Evolutionary conservation across 139 green algal species (phyloP), one percentile per base, ranked within the genome.

Genomic region (Coccomyxa sp.): DNA sequence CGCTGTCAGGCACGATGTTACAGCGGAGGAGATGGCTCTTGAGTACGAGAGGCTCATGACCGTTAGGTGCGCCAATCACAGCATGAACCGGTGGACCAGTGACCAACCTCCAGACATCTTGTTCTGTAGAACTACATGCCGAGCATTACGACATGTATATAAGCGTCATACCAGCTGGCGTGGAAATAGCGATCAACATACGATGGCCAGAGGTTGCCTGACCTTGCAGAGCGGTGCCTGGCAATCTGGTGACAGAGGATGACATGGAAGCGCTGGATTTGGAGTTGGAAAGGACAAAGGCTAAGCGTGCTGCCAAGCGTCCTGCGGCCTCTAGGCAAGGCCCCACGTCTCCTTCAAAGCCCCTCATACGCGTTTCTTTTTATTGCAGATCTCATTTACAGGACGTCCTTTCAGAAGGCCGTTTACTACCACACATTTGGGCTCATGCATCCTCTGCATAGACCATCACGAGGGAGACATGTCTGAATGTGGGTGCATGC

Each of bases 231-330:
- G 24, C 14, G 29, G n/a, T 29, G n/a, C 33, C 64, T 18, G 27
- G 50, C 50, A 64, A 64, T 22, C 1, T 37, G 64, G 64, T 71
- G 6, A 71, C 64, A 36, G 64, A 71, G 64, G 18, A 22, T 18
- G 29, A 38, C 14, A 2, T 71, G 64, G 64, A 71, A 36, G 64
- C n/a, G 64, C 64, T 71, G 18, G 64, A 10, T 36, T 16, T 18
- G 24, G 64, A 71, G 29, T 29, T 71, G 64, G 29, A 71, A 29
- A 22, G 64, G 24, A 34, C 29, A 22, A 71, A 36, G 14, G 64
- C 64, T 36, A 71, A 71, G 64, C 64, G 64, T 36, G 64, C 64
- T 18, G 64, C 64, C 64, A 71, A 71, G 64, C 64, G 64, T 29
- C 35, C 64, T 64, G 50, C 50, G 22, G 50, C 50, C 2, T n/a